Base-by-base conservation (phyloP, 768 basidiomycete species). In the Macrocybe gigantea region DNA sequence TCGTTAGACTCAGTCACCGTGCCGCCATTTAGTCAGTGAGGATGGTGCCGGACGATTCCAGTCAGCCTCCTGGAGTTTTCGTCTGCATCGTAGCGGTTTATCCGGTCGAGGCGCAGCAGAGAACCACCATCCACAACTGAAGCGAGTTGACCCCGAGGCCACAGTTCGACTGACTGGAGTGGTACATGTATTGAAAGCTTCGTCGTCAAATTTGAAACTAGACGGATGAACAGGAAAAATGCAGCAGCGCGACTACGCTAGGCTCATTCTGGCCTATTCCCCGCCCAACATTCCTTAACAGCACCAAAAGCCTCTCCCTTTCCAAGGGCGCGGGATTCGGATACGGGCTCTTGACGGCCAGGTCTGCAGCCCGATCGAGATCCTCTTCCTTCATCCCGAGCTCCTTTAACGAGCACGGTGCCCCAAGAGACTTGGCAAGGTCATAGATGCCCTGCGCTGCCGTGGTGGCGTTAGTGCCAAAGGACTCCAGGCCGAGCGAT, bases 301-400 rank as follows among this genome's bases (percentile, higher is more conserved):
- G 38, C 29, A 55, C 48, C 30, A 63, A 35, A 37, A 70, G 38
- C 38, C 50, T 63, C n/a, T 59, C 65, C 44, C 60, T 60, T 40
- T 71, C 67, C 38, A 73, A 49, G 5, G 64, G 65, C 2, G 63
- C 66, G 1, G 70, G 71, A 46, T 72, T 71, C 6, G 63, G 64
- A 56, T 71, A 72, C 22, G 67, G 64, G n/a, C 54, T 65, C 42
- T 53, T 60, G 12, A 61, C 57, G 7, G 69, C 70, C 9, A 70
- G 57, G 36, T 71, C 71, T 0, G 65, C 67, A 2, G 65, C 68
- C 47, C 54, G 60, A 40, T 68, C 69, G 13, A 71, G 50, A 44
- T 70, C 69, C 43, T 65, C 65, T 43, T 72, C 68, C 46, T 62
- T 63, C 66, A 72, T 68, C 5, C 71, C 71, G 3, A 71, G 55